These are phyloP conservation scores for Cyberlindnera japonica DNA, from an alignment of 805 yeast species.

Conservation along the genomic window DNA sequence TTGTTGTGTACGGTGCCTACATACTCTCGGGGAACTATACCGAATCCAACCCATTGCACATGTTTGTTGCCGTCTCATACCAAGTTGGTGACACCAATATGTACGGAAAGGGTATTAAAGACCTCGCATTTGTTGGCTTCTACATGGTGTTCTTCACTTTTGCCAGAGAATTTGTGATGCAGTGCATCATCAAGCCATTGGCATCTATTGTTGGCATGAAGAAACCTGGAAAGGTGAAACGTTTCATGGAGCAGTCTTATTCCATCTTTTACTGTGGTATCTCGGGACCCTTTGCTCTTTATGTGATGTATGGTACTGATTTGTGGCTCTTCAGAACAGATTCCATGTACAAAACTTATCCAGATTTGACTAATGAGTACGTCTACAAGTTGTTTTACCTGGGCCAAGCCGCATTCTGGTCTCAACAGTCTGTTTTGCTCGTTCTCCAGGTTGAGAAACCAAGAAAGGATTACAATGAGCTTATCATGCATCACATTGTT, in stretches of 20 bases:
- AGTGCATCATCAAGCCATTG: slow-evolving; percentile 68
- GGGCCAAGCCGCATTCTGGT: slow-evolving; percentile 96
- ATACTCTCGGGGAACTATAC: slow-evolving; percentile 56
- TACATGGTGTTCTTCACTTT: slow-evolving; percentile 88
- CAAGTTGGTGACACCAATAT: slow-evolving; percentile 55
- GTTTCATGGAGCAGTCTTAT: slow-evolving; percentile 94
- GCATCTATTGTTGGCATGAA: slow-evolving; percentile 52
- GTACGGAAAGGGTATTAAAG: slow-evolving; percentile 87
- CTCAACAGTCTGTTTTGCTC: slow-evolving; percentile 87
- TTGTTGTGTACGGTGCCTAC: slow-evolving; percentile 40
- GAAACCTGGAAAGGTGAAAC: slow-evolving; percentile 49
- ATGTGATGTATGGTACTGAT: slow-evolving; percentile 79
- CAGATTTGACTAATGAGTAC: slow-evolving; percentile 71
- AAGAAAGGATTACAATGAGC: slow-evolving; percentile 87
- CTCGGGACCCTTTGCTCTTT: slow-evolving; percentile 83
- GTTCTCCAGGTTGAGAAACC: slow-evolving; percentile 88
- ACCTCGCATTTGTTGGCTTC: slow-evolving; percentile 72
- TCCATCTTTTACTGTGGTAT: slow-evolving; percentile 75
- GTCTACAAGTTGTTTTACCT: slow-evolving; percentile 79
- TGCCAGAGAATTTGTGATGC: slow-evolving; percentile 88
- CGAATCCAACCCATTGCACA: slow-evolving; percentile 55
- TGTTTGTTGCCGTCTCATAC: slow-evolving; percentile 65
- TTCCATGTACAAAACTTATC: slow-evolving; percentile 75
- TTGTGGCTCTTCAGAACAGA: slow-evolving; percentile 88
- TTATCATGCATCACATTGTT: slow-evolving; percentile 88